Base-by-base conservation (phyloP, 208 protist species). In the Wallacemonas sp. region DNA sequence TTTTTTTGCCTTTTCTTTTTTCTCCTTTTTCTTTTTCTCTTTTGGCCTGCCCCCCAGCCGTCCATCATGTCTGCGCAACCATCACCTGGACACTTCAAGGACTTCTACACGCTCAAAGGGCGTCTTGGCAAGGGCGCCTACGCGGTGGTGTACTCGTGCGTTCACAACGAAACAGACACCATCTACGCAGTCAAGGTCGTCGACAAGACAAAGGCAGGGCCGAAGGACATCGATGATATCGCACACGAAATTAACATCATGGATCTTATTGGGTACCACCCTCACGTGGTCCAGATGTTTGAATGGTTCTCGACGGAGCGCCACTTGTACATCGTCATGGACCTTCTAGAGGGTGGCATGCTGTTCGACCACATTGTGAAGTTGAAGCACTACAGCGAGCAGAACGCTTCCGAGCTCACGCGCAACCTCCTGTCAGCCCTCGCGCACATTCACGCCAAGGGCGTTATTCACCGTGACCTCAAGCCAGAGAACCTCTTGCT, bases 401-500 rank as follows among this genome's bases (percentile, higher is more conserved):
- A 98, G 26, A 92, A 87, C n/a, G 97, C 99, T 45, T 83, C 91
- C n/a, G 96, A 98, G 63, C 82, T 99, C 45, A 81, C 98, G 38
- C 98, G 85, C 67, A 99, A 99, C 69, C 89, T 99, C 9, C 97
- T 98, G 68, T 77, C 83, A 44, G 92, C 95, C 17, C 77, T 99
- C 30, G 83, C 97, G 57, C 97, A 96, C 68, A 93, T 92, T 64
- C 98, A 99, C 76, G 95, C 89, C 34, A 97, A 91, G 38, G 98
- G 98, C 30, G 97, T 99, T 54, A 99, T 99, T 81, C 98, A 99
- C 76, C 84, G 98, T 45, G 98, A 99, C 72, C 84, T 99, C 26
- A 99, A 99, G 83, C 98, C 98, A 33, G 97, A 99, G 66, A 99
- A 99, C 66, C 85, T 99, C 34, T 97, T 99, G 78, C 98, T 99